Conservation (phyloP, 163 green algal genomes). For the Chlamydomonas reinhardtii region DNA sequence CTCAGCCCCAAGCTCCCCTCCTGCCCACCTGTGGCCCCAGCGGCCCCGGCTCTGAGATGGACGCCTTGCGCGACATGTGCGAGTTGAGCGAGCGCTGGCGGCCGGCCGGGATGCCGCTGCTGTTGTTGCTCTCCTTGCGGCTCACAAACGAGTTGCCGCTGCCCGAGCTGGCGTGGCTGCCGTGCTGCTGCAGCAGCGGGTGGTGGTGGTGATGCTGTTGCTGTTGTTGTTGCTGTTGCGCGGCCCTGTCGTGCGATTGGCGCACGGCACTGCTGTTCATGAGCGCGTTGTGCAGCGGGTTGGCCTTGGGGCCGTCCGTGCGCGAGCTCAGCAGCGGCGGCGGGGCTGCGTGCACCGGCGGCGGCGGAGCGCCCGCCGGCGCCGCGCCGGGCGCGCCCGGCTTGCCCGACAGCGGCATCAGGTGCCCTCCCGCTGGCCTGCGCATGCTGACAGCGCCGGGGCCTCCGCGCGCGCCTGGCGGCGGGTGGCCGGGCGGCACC, state of each 20-base stretch:
- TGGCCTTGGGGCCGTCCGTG: not conserved
- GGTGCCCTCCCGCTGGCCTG: not conserved
- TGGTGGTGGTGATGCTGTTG: not conserved
- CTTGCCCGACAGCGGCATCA: not conserved
- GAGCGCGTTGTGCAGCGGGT: conserved; percentile 4
- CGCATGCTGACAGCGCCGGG: not conserved
- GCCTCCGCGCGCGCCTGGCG: too few species aligned
- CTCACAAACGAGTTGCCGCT: not conserved
- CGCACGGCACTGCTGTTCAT: not conserved
- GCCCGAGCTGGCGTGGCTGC: not conserved
- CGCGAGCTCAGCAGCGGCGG: not conserved
- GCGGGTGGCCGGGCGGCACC: too few species aligned
- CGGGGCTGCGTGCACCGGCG: too few species aligned
- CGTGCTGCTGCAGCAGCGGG: not conserved
- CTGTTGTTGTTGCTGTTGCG: not conserved
- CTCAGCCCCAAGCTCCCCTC: too few species aligned
- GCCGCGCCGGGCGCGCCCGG: not conserved
- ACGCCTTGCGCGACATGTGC: not conserved
- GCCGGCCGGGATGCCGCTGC: not conserved
- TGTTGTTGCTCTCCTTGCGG: conserved; percentile 10
- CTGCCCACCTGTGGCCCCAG: conserved; percentile 1
- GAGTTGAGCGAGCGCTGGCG: not conserved
- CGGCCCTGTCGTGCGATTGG: not conserved
- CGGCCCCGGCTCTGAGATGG: conserved; percentile 30
- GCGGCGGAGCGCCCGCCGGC: not conserved